phyloP scores from a whole-genome alignment of 805 yeast genomes.

The Yamadazyma sp. region DNA sequence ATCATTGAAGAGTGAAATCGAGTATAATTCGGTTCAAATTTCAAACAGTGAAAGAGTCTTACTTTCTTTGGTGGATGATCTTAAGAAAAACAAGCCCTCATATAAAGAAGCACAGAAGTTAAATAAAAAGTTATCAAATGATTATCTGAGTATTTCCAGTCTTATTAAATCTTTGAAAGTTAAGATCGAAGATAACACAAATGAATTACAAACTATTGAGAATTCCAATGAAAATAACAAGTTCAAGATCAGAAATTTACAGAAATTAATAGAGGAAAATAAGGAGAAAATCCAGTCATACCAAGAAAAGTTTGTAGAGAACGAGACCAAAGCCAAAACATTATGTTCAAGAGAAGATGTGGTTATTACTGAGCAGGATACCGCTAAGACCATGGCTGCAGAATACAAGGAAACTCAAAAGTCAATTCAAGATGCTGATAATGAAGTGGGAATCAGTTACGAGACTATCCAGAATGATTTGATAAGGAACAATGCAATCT shows the following conservation, averaged over 20 bases:
- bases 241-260: slow-evolving; percentile 8
- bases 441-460: slow-evolving; percentile 50
- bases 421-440: slow-evolving; percentile 52
- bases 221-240: background rate
- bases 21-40: slow-evolving; percentile 25
- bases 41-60: slow-evolving; percentile 25
- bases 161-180: background rate
- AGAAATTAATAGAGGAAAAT: slow-evolving; percentile 9
- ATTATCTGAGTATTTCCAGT: no score
- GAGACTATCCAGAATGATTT: slow-evolving; percentile 53
- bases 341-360: slow-evolving; percentile 51
- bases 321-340: slow-evolving; percentile 25
- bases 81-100: slow-evolving; percentile 3
- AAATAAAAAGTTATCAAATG: background rate
- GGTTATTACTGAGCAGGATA: slow-evolving; percentile 33
- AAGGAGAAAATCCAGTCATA: slow-evolving; percentile 10
- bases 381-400: slow-evolving; percentile 45
- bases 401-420: slow-evolving; percentile 47
- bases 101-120: background rate
- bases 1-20: slow-evolving; percentile 31
- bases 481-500: slow-evolving; percentile 39
- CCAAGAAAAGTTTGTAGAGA: slow-evolving; percentile 26
- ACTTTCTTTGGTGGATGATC: slow-evolving; percentile 24
- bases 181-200: background rate
- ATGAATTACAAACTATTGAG: background rate